Evolutionary conservation across 1,284 basidiomycete species (phyloP), one percentile per base, ranked within the genome.

Genomic region (Entoloma clypeatum): DNA sequence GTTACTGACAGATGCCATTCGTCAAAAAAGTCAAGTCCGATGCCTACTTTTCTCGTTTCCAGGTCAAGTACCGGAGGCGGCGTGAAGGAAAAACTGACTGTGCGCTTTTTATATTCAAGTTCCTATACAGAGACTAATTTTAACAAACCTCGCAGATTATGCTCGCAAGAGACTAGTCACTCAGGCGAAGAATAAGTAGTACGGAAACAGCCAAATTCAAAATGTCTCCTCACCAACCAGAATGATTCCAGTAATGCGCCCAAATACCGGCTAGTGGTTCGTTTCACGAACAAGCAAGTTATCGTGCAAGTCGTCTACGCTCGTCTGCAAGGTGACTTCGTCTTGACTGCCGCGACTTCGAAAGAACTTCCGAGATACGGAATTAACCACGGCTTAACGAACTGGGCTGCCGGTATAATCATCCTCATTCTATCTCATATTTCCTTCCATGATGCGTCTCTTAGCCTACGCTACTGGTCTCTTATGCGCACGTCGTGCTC

Each of bases 151-250:
- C 28, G 36, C 42, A 90, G 88, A 98, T 81, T 96, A 98, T 63
- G 95, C 95, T 47, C 90, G 95, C 59, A 95, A 96, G 75, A 86
- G 92, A 58, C 79, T 99, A 44, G 81, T 97, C 53, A 83, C 89
- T 45, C 96, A 99, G 80, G 93, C 95, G 53, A 99, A 99, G 82
- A 99, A 98, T 86, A 99, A 99, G 79, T 99, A 98, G 85, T 86
- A 60, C 43, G 77, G 64, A 11, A 27, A 2, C 16, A 3, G 2
- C 23, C 10, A 11, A 23, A 16, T 7, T n/a, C 26, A 7, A 14
- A 22, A 1, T 36, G 4, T 24, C n/a, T 26, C 9, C 35, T 40
- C n/a, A 31, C 48, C 18, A 41, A 34, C 7, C 33, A 43, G 53
- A 7, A 34, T 1, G 22, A 28, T 7, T 41, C 18, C 72, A 69